Evolutionary conservation across 1,139 yeast genomes (phyloP), one percentile per base, ranked within the genome.

Genomic region (Zhuliangozyma blackwelliae): DNA sequence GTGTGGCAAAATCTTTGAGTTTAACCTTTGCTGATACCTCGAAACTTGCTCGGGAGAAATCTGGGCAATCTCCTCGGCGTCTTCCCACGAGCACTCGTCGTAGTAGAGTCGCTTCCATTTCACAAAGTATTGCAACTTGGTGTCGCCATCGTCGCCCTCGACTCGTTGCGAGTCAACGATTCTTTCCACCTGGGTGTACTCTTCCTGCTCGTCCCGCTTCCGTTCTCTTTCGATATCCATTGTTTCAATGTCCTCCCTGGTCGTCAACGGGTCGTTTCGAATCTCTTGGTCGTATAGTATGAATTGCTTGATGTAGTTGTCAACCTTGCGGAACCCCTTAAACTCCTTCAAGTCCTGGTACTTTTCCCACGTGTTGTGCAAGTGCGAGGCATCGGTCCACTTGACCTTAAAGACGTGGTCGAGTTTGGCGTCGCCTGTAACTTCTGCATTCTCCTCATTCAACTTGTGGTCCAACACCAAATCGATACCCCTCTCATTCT

Each of bases 11-110:
- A 90, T 88, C 57, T 88, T 89, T 13, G 95, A 85, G 46, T 83
- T 83, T 33, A 79, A 72, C 46, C 98, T 72, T 46, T 75, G 80
- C 60, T 92, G 96, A 57, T 80, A 94, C 46, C 80, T 81, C 37
- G 83, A 76, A 4, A 92, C 97, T 55, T 84, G 89, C 9, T 74
- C 77, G 0, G 97, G 97, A 3, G 96, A 89, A 39, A 84, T 63
- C 41, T 77, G 75, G 1, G 94, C 97, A 47, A 94, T 88, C 46
- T 78, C 83, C 39, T 82, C 83, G 1, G 96, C 97, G 49, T 82
- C 79, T 63, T 94, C 99, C 98, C 98, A 94, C 5, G 97, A 88
- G 45, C 96, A 88, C 48, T 87, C 95, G 59, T 94, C 97, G 54
- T 94, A 94, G 54, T 90, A 86, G 31, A 94, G 71, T 41, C 97